phyloP scores from a whole-genome alignment of 2,329 filamentous ascomycete genomes.

The Apiospora saccharicola region DNA sequence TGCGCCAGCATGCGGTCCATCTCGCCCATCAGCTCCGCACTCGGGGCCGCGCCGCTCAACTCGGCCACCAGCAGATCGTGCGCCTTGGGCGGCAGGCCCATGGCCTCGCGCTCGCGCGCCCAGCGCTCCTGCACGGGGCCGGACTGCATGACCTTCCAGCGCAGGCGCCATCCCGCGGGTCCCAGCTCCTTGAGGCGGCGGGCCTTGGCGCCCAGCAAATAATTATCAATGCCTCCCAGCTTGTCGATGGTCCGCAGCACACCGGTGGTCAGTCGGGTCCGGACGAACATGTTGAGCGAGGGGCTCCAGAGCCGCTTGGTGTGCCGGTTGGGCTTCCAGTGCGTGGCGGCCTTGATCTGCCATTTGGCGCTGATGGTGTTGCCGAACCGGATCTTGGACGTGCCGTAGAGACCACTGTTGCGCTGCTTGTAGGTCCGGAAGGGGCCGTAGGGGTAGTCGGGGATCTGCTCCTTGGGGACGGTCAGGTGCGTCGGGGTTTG shows the following conservation, averaged over 20 bases:
- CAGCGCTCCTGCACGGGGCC: slow-evolving; percentile 70
- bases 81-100: slow-evolving; percentile 66
- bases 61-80: slow-evolving; percentile 23
- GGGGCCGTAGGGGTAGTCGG: slow-evolving; percentile 76
- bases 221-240: slow-evolving; percentile 88
- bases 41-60: slow-evolving; percentile 38
- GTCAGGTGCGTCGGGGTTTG: slow-evolving; percentile 47
- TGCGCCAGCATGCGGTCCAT: slow-evolving; percentile 51
- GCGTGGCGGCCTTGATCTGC: slow-evolving; percentile 73
- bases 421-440: slow-evolving; percentile 80
- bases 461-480: slow-evolving; percentile 52
- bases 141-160: slow-evolving; percentile 90
- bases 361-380: slow-evolving; percentile 76
- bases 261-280: slow-evolving; percentile 72
- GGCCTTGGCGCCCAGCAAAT: slow-evolving; percentile 82
- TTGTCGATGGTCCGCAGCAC: slow-evolving; percentile 81
- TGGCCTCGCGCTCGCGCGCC: slow-evolving; percentile 65
- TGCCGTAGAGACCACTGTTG: slow-evolving; percentile 77
- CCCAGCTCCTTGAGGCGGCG: slow-evolving; percentile 85
- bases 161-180: slow-evolving; percentile 85
- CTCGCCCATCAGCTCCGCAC: slow-evolving; percentile 47
- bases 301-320: slow-evolving; percentile 72
- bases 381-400: slow-evolving; percentile 76
- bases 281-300: slow-evolving; percentile 67
- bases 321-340: slow-evolving; percentile 79